Base-by-base conservation (phyloP, 768 basidiomycete species). In the Austroboletus eburneus region DNA sequence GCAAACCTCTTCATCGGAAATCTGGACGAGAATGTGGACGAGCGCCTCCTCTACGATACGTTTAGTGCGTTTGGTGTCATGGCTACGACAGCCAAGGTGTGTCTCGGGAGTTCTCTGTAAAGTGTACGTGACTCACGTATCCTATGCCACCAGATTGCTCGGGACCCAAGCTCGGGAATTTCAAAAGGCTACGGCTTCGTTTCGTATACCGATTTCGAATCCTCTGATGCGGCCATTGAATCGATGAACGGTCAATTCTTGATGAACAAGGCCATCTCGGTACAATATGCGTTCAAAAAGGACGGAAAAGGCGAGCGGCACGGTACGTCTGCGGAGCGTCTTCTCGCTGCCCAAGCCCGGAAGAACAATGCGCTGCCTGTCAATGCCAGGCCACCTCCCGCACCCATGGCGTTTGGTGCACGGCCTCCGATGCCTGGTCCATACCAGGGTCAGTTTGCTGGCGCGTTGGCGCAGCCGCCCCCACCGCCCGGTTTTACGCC, bases 201-300 rank as follows among this genome's bases (percentile, higher is more conserved):
- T 47, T 87, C 93, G 14, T 99, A 92, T 69, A 93, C 93, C 45
- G 93, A 97, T 62, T 99, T 99, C 65, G 95, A 98, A 62, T 81
- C 94, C 8, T 91, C 96, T 30, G 96, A 99, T 65, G 90, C 90
- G 5, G 95, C 96, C 16, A 79, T 95, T 46, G 96, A 97, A 66
- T 81, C 91, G 9, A 97, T 98, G 95, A 94, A 97, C 57, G 83
- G 84, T 32, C 94, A 98, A 62, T 97, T 91, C 79, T 76, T 98
- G 39, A 94, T 94, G 87, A 97, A 98, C 76, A 97, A 97, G 71
- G 87, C 93, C 44, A 91, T 99, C 62, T 83, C 87, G 16, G 93
- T 96, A 10, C 93, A 97, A 64, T 99, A 96, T 65, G 95, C 96
- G 2, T 97, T 98, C 79, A 98, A 99, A 72, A 98, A 98, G 71